phyloP scores from a whole-genome alignment of 495 filamentous ascomycete species.

The Cairneyella variabilis region DNA sequence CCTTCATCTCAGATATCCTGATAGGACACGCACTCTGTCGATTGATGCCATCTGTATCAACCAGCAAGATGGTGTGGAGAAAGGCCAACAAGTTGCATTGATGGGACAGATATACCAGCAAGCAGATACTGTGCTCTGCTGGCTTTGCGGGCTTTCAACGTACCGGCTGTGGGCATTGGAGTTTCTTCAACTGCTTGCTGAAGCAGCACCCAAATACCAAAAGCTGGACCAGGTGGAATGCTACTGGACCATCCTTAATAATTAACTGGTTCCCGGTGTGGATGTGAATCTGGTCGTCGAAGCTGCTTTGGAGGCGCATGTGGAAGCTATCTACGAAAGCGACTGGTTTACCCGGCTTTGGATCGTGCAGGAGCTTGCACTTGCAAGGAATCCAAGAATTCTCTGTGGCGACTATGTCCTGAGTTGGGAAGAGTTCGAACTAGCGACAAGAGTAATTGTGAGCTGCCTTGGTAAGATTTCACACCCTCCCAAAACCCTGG shows the following conservation, averaged over 20 bases:
- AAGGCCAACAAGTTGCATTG: slow-evolving; percentile 24
- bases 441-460: too few species aligned
- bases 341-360: background rate
- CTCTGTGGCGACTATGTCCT: too few species aligned
- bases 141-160: slow-evolving; percentile 22
- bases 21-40: background rate
- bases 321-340: background rate
- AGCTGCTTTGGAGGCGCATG: background rate
- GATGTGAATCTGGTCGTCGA: background rate
- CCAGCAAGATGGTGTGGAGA: slow-evolving; percentile 26
- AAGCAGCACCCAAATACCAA: background rate
- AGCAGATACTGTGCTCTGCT: slow-evolving; percentile 25
- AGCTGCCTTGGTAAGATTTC: too few species aligned
- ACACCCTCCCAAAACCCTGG: too few species aligned
- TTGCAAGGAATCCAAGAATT: too few species aligned
- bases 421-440: too few species aligned
- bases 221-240: background rate
- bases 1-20: background rate
- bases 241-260: background rate
- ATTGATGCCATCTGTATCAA: background rate
- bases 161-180: background rate
- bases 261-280: background rate
- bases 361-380: background rate
- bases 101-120: slow-evolving; percentile 28
- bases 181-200: background rate